phyloP scores from a whole-genome alignment of 192 early-diverging fungal genomes.

The Paraglomus occultum region DNA sequence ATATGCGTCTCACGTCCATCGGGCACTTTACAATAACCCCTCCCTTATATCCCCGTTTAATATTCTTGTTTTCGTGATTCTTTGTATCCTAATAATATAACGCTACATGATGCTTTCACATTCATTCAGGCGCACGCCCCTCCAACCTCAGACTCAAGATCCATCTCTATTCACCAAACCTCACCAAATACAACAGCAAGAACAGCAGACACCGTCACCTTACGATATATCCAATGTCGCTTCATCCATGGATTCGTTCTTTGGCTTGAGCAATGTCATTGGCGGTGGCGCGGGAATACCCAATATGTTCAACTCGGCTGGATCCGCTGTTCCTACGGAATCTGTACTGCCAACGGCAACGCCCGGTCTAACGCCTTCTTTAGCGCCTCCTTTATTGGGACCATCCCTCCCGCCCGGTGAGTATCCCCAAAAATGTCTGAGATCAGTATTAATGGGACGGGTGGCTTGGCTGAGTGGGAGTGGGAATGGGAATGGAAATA shows the following conservation, averaged over 20 bases:
- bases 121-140: not conserved
- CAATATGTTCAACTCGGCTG: too few species aligned
- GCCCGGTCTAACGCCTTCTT: not conserved
- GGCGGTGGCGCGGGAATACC: not conserved
- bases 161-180: not conserved
- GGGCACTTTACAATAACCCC: not conserved
- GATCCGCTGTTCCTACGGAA: not conserved
- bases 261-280: conserved; percentile 8
- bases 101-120: not conserved
- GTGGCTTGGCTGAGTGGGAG: too few species aligned
- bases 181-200: not conserved
- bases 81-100: not conserved
- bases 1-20: not conserved
- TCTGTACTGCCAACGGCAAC: not conserved
- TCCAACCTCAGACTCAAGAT: not conserved
- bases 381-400: not conserved
- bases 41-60: not conserved
- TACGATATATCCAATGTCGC: conserved; percentile 20
- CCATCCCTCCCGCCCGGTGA: not conserved
- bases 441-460: too few species aligned
- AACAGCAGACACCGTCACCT: conserved; percentile 1
- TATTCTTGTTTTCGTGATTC: not conserved
- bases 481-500: too few species aligned
- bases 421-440: too few species aligned
- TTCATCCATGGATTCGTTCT: conserved; percentile 22